These are phyloP conservation scores for Chlorella sorokiniana DNA, from an alignment of 139 green algal species.

Conservation along the genomic window DNA sequence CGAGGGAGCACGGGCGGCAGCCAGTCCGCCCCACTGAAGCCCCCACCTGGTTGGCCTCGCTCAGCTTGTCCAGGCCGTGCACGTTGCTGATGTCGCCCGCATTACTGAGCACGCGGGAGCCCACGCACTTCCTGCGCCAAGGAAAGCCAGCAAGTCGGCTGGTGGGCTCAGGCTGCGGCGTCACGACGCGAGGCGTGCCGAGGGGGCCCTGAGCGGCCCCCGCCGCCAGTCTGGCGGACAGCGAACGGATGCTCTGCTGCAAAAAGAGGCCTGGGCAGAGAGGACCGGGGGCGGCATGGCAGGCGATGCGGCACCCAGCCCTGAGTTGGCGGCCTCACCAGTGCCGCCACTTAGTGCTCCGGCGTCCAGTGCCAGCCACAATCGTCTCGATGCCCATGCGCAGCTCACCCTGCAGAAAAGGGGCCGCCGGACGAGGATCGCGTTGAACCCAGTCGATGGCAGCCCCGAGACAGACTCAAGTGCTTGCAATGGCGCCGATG, in stretches of 20 bases:
- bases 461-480: not conserved
- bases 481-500: not conserved
- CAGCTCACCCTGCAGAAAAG: not conserved
- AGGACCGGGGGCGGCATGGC: no score
- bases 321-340: not conserved
- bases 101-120: conserved; percentile 11
- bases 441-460: not conserved
- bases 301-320: not conserved
- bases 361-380: not conserved
- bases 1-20: not conserved
- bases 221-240: no score
- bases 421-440: not conserved
- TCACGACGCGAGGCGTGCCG: no score
- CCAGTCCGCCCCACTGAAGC: not conserved
- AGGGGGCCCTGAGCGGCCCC: no score
- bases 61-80: conserved; percentile 3
- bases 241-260: not conserved
- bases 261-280: no score
- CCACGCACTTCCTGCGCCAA: not conserved
- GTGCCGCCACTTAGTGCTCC: conserved; percentile 18
- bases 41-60: not conserved
- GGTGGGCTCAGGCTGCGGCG: no score
- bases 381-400: conserved; percentile 3
- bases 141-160: not conserved
- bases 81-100: not conserved